A percentile compares a stretch with the other conserved stretches of the same genome.
phyloP scores from a whole-genome alignment of 2,329 filamentous ascomycete genomes.

The Ophioceras dolichostomum region DNA sequence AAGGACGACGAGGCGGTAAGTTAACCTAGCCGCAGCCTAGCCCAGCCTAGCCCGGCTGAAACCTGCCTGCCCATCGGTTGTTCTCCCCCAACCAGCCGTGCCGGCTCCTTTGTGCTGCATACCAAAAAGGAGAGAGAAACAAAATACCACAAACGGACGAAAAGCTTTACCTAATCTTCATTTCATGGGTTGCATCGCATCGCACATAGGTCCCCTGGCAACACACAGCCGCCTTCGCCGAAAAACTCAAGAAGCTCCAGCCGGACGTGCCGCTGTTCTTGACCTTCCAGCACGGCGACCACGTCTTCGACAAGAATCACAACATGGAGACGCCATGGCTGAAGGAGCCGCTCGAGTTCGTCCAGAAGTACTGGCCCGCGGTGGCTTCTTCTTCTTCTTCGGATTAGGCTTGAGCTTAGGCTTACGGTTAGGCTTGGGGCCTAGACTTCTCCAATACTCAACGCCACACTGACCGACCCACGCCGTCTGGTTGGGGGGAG shows the following conservation, averaged over 20 bases:
- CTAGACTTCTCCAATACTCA: too few species aligned
- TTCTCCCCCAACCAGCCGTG: too few species aligned
- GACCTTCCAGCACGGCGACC: conserved; percentile 2
- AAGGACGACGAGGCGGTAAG: background rate
- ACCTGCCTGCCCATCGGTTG: too few species aligned
- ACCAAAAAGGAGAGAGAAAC: too few species aligned
- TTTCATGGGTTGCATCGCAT: too few species aligned
- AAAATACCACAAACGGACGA: too few species aligned
- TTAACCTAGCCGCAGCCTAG: background rate
- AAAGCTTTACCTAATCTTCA: too few species aligned
- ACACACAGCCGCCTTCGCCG: conserved; percentile 1
- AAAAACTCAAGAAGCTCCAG: conserved; percentile 6
- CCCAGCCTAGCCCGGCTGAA: too few species aligned
- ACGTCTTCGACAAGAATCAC: conserved; percentile 5
- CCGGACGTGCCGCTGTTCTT: conserved; percentile 4
- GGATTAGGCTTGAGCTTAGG: background rate
- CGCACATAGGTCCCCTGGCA: background rate
- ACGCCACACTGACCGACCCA: too few species aligned
- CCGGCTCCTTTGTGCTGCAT: too few species aligned
- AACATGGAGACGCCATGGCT: conserved; percentile 2
- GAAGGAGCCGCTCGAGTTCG: conserved; percentile 5
- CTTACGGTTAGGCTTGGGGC: background rate
- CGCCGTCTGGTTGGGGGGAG: too few species aligned
- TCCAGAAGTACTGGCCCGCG: conserved; percentile 4
- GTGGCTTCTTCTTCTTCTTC: too few species aligned